A percentile compares a stretch with the other conserved stretches of the same genome.
Conservation (phyloP, 768 basidiomycete genomes). For the Naganishia onofrii region DNA sequence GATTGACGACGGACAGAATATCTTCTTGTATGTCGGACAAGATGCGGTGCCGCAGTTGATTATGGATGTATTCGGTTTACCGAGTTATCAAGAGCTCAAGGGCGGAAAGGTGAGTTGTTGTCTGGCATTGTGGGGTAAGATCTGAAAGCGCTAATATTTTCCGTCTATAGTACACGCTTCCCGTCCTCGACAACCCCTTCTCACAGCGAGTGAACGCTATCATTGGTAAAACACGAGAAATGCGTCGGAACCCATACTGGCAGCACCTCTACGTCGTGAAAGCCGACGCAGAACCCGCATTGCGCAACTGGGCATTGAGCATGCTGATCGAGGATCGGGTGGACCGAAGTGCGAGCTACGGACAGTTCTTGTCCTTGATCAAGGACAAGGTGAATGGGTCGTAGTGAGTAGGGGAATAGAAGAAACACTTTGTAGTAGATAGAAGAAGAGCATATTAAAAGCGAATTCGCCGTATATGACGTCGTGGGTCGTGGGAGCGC, state of each 20-base stretch:
- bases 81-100: conserved; percentile 79
- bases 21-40: conserved; percentile 97
- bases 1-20: conserved; percentile 95
- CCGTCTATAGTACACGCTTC: conserved; percentile 70
- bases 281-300: conserved; percentile 92
- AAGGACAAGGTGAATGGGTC: conserved; percentile 72
- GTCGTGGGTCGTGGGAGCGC: conserved; percentile 1
- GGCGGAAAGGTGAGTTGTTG: conserved; percentile 76
- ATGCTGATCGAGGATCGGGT: conserved; percentile 91
- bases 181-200: conserved; percentile 85
- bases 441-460: too few relatives aligned
- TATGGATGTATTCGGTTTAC: conserved; percentile 88
- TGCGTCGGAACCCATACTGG: conserved; percentile 86
- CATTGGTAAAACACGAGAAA: conserved; percentile 88
- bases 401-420: not conserved
- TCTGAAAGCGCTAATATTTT: too few relatives aligned
- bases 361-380: conserved; percentile 83
- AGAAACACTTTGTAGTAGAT: not conserved
- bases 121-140: too few relatives aligned
- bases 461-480: conserved; percentile 3
- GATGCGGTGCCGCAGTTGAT: conserved; percentile 95
- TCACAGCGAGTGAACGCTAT: conserved; percentile 92
- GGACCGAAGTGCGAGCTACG: conserved; percentile 91
- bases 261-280: conserved; percentile 95
- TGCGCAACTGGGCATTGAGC: conserved; percentile 92